phyloP scores from a whole-genome alignment of 352 stramenopile species.

The Phytophthora nicotianae region DNA sequence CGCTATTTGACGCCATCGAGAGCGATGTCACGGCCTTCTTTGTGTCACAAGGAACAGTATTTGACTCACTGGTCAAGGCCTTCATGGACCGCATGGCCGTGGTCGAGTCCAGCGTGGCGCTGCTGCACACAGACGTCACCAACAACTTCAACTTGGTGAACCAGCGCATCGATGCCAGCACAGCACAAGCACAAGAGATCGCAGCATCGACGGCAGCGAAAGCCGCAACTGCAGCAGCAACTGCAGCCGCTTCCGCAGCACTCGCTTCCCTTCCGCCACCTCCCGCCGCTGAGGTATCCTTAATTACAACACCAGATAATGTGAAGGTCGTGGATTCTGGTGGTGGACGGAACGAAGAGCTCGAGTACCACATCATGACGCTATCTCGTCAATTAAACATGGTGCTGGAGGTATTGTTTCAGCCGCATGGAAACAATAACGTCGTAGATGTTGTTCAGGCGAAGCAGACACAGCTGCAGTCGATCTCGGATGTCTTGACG shows the following conservation, averaged over 20 bases:
- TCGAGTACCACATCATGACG: conserved; percentile 66
- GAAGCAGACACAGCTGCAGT: conserved; percentile 45
- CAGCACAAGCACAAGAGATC: conserved; percentile 12
- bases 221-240: conserved; percentile 8
- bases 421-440: conserved; percentile 37
- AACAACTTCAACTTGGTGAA: conserved; percentile 41
- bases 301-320: background rate
- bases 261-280: conserved; percentile 15
- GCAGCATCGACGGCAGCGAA: conserved; percentile 21
- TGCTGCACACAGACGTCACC: conserved; percentile 30
- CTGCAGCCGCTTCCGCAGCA: conserved; percentile 21
- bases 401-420: conserved; percentile 67
- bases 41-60: conserved; percentile 72
- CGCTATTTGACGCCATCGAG: conserved; percentile 73
- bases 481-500: conserved; percentile 60
- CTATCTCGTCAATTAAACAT: conserved; percentile 64
- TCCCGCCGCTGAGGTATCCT: conserved; percentile 5
- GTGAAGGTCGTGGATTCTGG: conserved; percentile 14
- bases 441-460: conserved; percentile 34
- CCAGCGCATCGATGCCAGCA: conserved; percentile 35
- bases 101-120: conserved; percentile 52
- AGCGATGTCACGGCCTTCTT: conserved; percentile 68
- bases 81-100: conserved; percentile 57
- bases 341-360: conserved; percentile 39
- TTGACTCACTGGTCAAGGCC: conserved; percentile 60